A percentile compares a stretch with the other conserved stretches of the same genome.
Evolutionary conservation across 2,329 filamentous ascomycete genomes (phyloP).

Genomic region (Epichloe sibirici): DNA sequence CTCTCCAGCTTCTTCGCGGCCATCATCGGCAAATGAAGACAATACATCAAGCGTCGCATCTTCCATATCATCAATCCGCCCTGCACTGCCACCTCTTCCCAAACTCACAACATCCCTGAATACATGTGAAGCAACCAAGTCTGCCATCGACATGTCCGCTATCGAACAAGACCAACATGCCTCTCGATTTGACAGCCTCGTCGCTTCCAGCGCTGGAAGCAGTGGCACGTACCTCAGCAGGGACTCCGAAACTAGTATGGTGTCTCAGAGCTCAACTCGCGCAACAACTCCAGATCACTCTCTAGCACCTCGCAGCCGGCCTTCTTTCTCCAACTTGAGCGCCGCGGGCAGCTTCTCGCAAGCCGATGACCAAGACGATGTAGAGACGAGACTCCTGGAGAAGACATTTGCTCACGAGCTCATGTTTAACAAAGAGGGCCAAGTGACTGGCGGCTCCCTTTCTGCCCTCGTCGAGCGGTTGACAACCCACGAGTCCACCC

Average conservation of each 20-base stretch:
- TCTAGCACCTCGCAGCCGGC: conserved; percentile 41
- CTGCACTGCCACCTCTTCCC: conserved; percentile 41
- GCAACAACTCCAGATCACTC: conserved; percentile 72
- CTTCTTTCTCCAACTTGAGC: conserved; percentile 58
- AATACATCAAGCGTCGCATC: conserved; percentile 31
- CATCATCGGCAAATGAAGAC: conserved; percentile 31
- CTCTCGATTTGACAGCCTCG: conserved; percentile 55
- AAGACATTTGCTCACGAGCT: conserved; percentile 87
- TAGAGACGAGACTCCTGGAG: conserved; percentile 74
- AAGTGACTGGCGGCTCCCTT: conserved; percentile 85
- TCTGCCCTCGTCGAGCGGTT: conserved; percentile 87
- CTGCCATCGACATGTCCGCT: conserved; percentile 26
- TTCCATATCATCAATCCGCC: conserved; percentile 35
- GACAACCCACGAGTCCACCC: conserved; percentile 84
- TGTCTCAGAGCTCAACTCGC: conserved; percentile 74
- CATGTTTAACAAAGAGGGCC: conserved; percentile 85
- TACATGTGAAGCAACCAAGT: conserved; percentile 33
- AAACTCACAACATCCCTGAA: conserved; percentile 41
- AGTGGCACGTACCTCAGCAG: conserved; percentile 68
- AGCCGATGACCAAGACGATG: conserved; percentile 67
- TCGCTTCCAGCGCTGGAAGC: conserved; percentile 65
- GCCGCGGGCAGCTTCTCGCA: conserved; percentile 49
- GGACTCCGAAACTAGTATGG: conserved; percentile 66
- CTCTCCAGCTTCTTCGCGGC: conserved; percentile 28
- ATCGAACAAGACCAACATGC: conserved; percentile 40